phyloP scores from a whole-genome alignment of 495 filamentous ascomycete species.

The Neurospora cerealis region DNA sequence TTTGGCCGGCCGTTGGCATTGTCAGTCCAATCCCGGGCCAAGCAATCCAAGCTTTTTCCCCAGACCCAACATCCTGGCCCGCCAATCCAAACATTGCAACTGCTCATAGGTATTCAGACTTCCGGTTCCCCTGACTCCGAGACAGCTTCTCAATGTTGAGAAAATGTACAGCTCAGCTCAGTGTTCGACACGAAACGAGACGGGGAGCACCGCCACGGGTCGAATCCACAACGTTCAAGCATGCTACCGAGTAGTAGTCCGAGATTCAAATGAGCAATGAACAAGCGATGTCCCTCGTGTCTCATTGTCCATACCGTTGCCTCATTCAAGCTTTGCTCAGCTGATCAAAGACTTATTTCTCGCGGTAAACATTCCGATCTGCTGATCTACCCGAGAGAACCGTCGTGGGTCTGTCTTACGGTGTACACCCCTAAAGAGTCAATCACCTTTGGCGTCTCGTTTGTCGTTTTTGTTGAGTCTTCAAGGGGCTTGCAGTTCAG shows the following conservation, averaged over 20 bases:
- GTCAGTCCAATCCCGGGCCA: neutral
- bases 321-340: neutral
- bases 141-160: neutral
- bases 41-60: neutral
- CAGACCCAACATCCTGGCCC: neutral
- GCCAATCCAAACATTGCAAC: neutral
- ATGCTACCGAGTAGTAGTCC: neutral
- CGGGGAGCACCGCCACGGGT: neutral
- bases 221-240: neutral
- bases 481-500: neutral
- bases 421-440: neutral
- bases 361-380: neutral
- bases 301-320: neutral
- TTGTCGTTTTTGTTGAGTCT: neutral
- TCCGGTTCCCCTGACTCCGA: neutral
- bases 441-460: neutral
- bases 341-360: neutral
- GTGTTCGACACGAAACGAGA: neutral
- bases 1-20: neutral
- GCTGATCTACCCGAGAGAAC: neutral
- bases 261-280: neutral
- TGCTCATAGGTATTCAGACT: neutral
- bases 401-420: neutral
- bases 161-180: neutral
- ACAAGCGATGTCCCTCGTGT: neutral